Conservation (phyloP, 2,329 filamentous ascomycete species). For the Trichophaea hybrida region DNA sequence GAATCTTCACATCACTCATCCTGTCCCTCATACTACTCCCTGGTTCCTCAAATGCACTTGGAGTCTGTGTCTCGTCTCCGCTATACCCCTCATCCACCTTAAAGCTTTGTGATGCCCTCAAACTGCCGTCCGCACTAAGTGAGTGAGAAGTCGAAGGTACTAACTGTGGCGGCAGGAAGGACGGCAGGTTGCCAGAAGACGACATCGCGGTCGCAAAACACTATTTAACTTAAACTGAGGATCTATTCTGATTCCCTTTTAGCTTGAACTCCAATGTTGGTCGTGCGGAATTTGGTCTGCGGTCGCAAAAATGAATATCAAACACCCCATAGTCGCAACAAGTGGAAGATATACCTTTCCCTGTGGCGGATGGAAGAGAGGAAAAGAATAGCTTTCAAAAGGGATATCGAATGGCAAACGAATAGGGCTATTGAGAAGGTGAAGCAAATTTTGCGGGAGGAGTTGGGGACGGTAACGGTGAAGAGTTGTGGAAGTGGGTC, state of each 20-base stretch:
- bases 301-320: too few relatives aligned
- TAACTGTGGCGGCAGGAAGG: not conserved
- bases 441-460: too few relatives aligned
- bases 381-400: too few relatives aligned
- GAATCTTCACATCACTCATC: conserved; percentile 34
- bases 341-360: too few relatives aligned
- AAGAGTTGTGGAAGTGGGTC: too few relatives aligned
- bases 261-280: not conserved
- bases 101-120: conserved; percentile 15
- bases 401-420: too few relatives aligned
- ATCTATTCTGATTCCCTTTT: not conserved
- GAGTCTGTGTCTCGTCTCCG: conserved; percentile 20
- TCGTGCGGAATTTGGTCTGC: too few relatives aligned
- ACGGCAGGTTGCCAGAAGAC: not conserved
- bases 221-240: not conserved
- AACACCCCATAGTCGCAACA: too few relatives aligned
- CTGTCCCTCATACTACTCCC: conserved; percentile 15
- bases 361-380: too few relatives aligned
- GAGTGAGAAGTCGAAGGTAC: not conserved
- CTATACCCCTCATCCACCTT: conserved; percentile 23
- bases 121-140: not conserved
- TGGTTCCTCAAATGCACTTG: not conserved
- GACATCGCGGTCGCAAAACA: not conserved
- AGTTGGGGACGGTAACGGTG: too few relatives aligned
- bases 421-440: too few relatives aligned